phyloP scores from a whole-genome alignment of 2,329 filamentous ascomycete genomes.

The Fusarium proliferatum region DNA sequence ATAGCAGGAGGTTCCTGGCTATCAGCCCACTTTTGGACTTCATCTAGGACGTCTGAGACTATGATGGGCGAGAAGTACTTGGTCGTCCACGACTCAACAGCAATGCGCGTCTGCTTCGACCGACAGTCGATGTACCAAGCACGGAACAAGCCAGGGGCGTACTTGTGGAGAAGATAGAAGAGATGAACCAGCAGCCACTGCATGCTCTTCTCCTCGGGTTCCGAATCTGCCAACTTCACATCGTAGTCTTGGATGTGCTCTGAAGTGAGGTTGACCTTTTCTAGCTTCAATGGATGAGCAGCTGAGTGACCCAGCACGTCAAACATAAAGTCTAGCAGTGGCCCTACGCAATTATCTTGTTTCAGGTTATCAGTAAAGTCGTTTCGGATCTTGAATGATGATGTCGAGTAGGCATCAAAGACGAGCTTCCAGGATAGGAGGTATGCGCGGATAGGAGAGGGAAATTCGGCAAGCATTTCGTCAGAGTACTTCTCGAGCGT shows the following conservation, averaged over 20 bases:
- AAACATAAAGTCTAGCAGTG: conserved; percentile 82
- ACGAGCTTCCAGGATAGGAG: conserved; percentile 89
- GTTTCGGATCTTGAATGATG: conserved; percentile 83
- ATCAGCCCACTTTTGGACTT: conserved; percentile 74
- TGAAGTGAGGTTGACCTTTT: conserved; percentile 70
- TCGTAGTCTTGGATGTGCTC: conserved; percentile 68
- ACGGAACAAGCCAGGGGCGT: conserved; percentile 82
- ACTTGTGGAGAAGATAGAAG: conserved; percentile 83
- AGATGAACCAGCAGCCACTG: conserved; percentile 88
- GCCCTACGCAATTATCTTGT: conserved; percentile 73
- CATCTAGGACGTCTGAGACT: conserved; percentile 72
- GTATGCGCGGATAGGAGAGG: conserved; percentile 78
- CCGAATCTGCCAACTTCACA: conserved; percentile 63
- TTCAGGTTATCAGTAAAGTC: conserved; percentile 86
- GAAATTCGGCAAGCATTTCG: conserved; percentile 74
- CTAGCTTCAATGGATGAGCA: conserved; percentile 78
- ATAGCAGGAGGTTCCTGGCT: conserved; percentile 59
- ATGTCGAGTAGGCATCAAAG: conserved; percentile 83
- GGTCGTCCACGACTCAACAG: conserved; percentile 86
- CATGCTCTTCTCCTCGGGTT: conserved; percentile 76
- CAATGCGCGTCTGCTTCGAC: conserved; percentile 81
- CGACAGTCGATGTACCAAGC: conserved; percentile 86
- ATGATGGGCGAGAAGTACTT: conserved; percentile 82
- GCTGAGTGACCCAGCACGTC: conserved; percentile 84
- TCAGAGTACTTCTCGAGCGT: conserved; percentile 74